Evolutionary conservation across 2,329 filamentous ascomycete genomes (phyloP).

Genomic region (Colletotrichum shisoi): DNA sequence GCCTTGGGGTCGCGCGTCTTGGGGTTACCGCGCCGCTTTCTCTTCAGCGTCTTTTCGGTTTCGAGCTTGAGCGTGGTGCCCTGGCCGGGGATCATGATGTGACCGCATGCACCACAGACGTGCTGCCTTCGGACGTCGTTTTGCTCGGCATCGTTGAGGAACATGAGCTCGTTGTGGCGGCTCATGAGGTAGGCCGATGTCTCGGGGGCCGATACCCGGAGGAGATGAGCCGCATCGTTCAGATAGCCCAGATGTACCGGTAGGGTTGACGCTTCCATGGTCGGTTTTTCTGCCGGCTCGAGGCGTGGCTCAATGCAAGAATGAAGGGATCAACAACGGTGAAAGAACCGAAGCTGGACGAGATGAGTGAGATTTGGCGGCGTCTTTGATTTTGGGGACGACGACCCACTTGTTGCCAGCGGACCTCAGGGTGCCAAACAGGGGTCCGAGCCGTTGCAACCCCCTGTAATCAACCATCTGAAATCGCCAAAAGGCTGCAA

Average conservation of each 20-base stretch:
- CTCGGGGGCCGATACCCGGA: slow-evolving; percentile 61
- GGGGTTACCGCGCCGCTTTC: slow-evolving; percentile 41
- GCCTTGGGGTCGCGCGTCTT: slow-evolving; percentile 6
- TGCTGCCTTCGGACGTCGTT: slow-evolving; percentile 62
- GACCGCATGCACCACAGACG: slow-evolving; percentile 67
- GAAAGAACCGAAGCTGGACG: slow-evolving; percentile 1
- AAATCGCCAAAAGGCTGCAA: slow-evolving; percentile 6
- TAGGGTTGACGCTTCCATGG: slow-evolving; percentile 24
- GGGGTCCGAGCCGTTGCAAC: slow-evolving; percentile 4
- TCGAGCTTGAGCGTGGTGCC: slow-evolving; percentile 53
- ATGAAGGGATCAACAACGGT: background rate
- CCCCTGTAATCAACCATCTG: slow-evolving; percentile 23
- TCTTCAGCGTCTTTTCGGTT: slow-evolving; percentile 58
- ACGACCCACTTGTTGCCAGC: slow-evolving; percentile 24
- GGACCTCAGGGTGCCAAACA: slow-evolving; percentile 22
- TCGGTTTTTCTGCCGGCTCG: background rate
- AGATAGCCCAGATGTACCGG: slow-evolving; percentile 54
- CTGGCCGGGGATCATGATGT: slow-evolving; percentile 65
- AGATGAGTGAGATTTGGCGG: background rate
- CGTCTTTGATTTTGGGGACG: slow-evolving; percentile 1
- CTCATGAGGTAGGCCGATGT: slow-evolving; percentile 68
- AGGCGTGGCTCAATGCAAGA: background rate
- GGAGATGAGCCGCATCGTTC: slow-evolving; percentile 66
- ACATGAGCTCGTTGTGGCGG: slow-evolving; percentile 59
- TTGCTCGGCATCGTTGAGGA: slow-evolving; percentile 54